phyloP scores from a whole-genome alignment of 2,329 filamentous ascomycete genomes.

The Ophiosphaerella korrae region DNA sequence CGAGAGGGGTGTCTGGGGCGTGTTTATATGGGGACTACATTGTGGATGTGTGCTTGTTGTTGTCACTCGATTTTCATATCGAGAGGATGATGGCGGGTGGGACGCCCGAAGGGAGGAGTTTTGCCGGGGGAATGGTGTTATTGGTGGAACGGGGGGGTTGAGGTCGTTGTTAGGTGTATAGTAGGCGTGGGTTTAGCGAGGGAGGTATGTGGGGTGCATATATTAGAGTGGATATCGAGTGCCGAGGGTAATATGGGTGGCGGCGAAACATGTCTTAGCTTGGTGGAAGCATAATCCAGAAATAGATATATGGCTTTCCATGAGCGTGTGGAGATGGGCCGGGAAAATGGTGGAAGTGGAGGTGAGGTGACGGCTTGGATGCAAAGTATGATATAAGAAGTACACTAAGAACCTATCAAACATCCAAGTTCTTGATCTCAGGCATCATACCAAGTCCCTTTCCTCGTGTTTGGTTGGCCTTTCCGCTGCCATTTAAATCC shows the following conservation, averaged over 20 bases:
- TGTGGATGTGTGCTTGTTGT: too few relatives aligned
- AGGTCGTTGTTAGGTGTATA: constrained; percentile 3
- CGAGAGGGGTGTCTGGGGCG: too few relatives aligned
- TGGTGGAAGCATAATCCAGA: too few relatives aligned
- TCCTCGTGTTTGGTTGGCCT: constrained; percentile 38
- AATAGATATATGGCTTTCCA: neutral
- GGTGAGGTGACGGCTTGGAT: neutral
- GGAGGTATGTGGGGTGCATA: constrained; percentile 1
- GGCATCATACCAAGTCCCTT: constrained; percentile 58
- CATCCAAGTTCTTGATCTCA: constrained; percentile 55
- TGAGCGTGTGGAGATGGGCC: neutral
- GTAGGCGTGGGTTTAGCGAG: neutral
- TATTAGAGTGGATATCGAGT: neutral
- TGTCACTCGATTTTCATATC: neutral
- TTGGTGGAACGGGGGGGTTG: neutral
- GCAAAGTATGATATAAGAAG: neutral
- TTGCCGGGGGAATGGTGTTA: neutral
- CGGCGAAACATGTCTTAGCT: too few relatives aligned
- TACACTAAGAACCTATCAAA: neutral
- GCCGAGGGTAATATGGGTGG: too few relatives aligned
- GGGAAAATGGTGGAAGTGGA: neutral
- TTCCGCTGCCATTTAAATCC: constrained; percentile 33
- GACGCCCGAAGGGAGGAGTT: neutral
- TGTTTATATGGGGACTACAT: too few relatives aligned
- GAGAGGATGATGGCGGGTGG: neutral